These are phyloP conservation scores for Coniochaeta pulveracea DNA, from an alignment of 2,329 filamentous ascomycete genomes.

Conservation along the genomic window DNA sequence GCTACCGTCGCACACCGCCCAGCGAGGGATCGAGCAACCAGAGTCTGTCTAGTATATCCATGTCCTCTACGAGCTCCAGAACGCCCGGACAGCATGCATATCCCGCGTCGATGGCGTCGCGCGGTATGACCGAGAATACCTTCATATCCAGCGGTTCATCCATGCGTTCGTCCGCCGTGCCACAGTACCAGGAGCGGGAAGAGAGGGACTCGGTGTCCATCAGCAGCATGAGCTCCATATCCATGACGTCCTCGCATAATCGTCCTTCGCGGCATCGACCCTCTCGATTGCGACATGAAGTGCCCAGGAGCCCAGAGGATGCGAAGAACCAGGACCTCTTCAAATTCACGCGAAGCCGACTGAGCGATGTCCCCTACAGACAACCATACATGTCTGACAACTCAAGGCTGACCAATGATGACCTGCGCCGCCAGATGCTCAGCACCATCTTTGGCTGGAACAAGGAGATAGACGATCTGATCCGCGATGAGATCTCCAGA, in stretches of 20 bases:
- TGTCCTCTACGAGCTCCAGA: slow-evolving; percentile 43
- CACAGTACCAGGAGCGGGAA: slow-evolving; percentile 11
- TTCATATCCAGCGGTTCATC: slow-evolving; percentile 59
- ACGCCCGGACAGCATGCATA: slow-evolving; percentile 31
- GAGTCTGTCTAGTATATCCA: slow-evolving; percentile 45
- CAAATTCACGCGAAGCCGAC: slow-evolving; percentile 68
- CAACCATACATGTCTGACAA: slow-evolving; percentile 49
- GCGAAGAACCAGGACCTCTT: slow-evolving; percentile 68
- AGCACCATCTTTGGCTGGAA: slow-evolving; percentile 93
- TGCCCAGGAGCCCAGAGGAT: slow-evolving; percentile 68
- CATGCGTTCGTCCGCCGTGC: slow-evolving; percentile 25
- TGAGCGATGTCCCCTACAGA: slow-evolving; percentile 75
- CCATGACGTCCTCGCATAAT: slow-evolving; percentile 34
- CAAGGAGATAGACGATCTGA: slow-evolving; percentile 66
- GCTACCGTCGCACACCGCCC: slow-evolving; percentile 50
- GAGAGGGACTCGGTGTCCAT: slow-evolving; percentile 46
- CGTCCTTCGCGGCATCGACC: slow-evolving; percentile 33
- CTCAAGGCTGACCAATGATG: slow-evolving; percentile 57
- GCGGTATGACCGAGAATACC: slow-evolving; percentile 49
- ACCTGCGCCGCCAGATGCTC: slow-evolving; percentile 83
- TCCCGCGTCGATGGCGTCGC: slow-evolving; percentile 39
- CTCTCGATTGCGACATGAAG: slow-evolving; percentile 70
- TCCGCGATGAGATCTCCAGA: slow-evolving; percentile 72
- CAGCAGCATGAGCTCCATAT: slow-evolving; percentile 28
- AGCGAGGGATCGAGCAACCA: slow-evolving; percentile 53